Conservation (phyloP, 768 basidiomycete species). For the Trametes elegans region DNA sequence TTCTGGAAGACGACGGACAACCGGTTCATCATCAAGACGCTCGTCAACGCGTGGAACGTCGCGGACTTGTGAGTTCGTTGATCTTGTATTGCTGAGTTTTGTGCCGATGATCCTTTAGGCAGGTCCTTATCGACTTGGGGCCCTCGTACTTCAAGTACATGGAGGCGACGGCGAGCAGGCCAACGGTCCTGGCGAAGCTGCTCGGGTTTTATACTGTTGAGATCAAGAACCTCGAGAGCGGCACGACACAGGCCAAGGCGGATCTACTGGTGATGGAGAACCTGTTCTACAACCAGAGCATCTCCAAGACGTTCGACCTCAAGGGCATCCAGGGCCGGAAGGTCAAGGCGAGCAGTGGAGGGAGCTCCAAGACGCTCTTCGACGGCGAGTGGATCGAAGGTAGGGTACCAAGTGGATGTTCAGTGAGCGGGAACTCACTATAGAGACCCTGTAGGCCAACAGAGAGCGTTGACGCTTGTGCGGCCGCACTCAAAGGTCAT, state of each 20-base stretch:
- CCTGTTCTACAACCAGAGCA: constrained; percentile 67
- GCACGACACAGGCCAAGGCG: constrained; percentile 59
- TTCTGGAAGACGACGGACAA: constrained; percentile 84
- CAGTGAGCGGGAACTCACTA: neutral
- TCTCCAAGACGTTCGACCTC: constrained; percentile 72
- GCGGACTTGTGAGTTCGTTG: constrained; percentile 63
- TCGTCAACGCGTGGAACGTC: constrained; percentile 86
- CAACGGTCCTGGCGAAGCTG: constrained; percentile 75
- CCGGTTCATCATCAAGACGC: constrained; percentile 79
- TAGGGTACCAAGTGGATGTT: constrained; percentile 20
- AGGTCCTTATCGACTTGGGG: constrained; percentile 73
- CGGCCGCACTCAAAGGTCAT: constrained; percentile 73
- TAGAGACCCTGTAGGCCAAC: constrained; percentile 52
- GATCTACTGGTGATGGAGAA: constrained; percentile 88
- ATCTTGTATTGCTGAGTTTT: neutral
- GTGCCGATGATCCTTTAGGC: constrained; percentile 38
- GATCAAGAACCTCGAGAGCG: constrained; percentile 69
- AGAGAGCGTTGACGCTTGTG: constrained; percentile 60
- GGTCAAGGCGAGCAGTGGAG: constrained; percentile 48
- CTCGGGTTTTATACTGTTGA: constrained; percentile 82
- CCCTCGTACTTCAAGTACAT: constrained; percentile 82
- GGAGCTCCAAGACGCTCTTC: constrained; percentile 59
- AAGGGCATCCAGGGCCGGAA: constrained; percentile 82
- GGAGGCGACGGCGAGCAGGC: constrained; percentile 61
- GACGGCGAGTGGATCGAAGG: constrained; percentile 88